Evolutionary conservation across 192 early-diverging fungal species (phyloP).

Genomic region (Mortierella alpina): DNA sequence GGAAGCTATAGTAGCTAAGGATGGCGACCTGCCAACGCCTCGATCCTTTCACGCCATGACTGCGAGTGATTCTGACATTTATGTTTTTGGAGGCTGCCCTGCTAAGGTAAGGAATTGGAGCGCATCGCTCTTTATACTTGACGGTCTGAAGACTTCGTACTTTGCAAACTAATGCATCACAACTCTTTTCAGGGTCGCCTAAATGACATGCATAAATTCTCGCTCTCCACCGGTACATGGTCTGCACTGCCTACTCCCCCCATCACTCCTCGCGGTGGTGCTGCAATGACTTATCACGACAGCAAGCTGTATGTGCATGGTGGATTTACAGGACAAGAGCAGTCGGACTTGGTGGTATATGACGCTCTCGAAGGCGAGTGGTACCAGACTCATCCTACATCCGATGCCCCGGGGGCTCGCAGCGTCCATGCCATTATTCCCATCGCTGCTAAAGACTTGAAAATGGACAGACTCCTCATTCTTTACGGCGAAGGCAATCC

Average conservation of each 20-base stretch:
- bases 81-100: slow-evolving; percentile 52
- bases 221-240: slow-evolving; percentile 22
- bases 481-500: slow-evolving; percentile 2
- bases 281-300: slow-evolving; percentile 26
- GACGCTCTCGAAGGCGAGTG: slow-evolving; percentile 8
- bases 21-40: slow-evolving; percentile 9
- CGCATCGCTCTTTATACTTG: too few relatives aligned
- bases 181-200: slow-evolving; percentile 26
- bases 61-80: slow-evolving; percentile 28
- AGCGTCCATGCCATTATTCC: slow-evolving; percentile 34
- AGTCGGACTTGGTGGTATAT: slow-evolving; percentile 23
- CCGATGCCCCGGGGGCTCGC: slow-evolving; percentile 15
- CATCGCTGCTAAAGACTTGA: background rate
- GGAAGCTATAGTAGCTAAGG: slow-evolving; percentile 13
- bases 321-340: slow-evolving; percentile 34
- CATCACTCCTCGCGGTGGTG: slow-evolving; percentile 33
- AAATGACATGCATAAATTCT: slow-evolving; percentile 32
- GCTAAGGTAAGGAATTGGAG: slow-evolving; percentile 16
- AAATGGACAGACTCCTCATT: slow-evolving; percentile 11
- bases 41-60: slow-evolving; percentile 40
- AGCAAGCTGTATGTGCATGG: slow-evolving; percentile 26
- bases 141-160: background rate
- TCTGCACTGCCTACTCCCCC: slow-evolving; percentile 8
- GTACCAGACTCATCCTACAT: background rate
- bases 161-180: background rate